Percentiles rank a stretch among this genome's conserved stretches.
Conservation (phyloP, 768 basidiomycete species). For the Gyrodon lividus region DNA sequence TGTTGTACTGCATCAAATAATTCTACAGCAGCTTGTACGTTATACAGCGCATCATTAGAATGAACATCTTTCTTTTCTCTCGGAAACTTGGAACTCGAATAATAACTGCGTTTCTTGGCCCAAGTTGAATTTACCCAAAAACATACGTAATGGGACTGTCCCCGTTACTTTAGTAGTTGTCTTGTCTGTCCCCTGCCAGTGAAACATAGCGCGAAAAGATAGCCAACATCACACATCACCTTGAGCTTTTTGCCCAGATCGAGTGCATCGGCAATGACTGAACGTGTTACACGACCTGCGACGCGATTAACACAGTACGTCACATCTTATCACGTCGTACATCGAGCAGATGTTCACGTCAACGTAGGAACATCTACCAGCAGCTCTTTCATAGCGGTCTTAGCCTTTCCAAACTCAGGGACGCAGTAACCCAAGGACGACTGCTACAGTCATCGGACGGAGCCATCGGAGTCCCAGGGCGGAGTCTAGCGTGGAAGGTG, state of each 20-base stretch:
- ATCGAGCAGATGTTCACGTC: constrained; percentile 3
- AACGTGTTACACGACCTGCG: constrained; percentile 26
- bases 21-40: constrained; percentile 28
- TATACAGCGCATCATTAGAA: constrained; percentile 32
- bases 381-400: constrained; percentile 50
- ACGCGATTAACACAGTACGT: constrained; percentile 26
- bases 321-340: background rate
- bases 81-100: too few relatives aligned
- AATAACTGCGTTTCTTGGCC: too few relatives aligned
- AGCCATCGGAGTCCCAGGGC: constrained; percentile 56
- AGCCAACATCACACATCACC: background rate
- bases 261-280: constrained; percentile 18
- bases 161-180: too few relatives aligned
- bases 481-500: constrained; percentile 85
- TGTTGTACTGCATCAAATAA: constrained; percentile 32
- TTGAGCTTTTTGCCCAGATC: background rate
- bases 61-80: constrained; percentile 12
- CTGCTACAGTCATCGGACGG: constrained; percentile 46
- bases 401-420: constrained; percentile 63
- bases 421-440: constrained; percentile 61
- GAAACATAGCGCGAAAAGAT: too few relatives aligned
- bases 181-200: too few relatives aligned
- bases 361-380: constrained; percentile 40
- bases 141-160: background rate
- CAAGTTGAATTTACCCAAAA: too few relatives aligned